These are phyloP conservation scores for Cubamyces sp. DNA, from an alignment of 768 basidiomycete genomes.

Conservation along the genomic window DNA sequence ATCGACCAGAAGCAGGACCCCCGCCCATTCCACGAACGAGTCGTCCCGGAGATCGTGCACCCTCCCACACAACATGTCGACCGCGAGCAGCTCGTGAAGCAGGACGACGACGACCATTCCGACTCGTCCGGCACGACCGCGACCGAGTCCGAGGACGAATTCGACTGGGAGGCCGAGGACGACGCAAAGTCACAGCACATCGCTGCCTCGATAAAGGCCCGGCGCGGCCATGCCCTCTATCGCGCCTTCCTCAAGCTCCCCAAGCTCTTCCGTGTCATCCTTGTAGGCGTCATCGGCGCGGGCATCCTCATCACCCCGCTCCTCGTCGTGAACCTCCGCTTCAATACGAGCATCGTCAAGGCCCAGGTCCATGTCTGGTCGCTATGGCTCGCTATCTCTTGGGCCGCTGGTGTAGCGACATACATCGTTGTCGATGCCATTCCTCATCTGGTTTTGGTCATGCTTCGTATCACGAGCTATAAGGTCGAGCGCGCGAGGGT, in stretches of 20 bases:
- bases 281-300: slow-evolving; percentile 61
- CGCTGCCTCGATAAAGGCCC: slow-evolving; percentile 48
- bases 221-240: slow-evolving; percentile 65
- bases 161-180: slow-evolving; percentile 75
- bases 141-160: slow-evolving; percentile 69
- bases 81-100: slow-evolving; percentile 30
- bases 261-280: slow-evolving; percentile 56
- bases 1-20: slow-evolving; percentile 22
- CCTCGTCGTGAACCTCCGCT: slow-evolving; percentile 68
- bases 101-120: slow-evolving; percentile 21
- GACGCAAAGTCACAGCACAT: slow-evolving; percentile 37
- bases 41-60: slow-evolving; percentile 23
- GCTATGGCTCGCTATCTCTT: slow-evolving; percentile 69
- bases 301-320: slow-evolving; percentile 71
- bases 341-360: slow-evolving; percentile 49
- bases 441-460: slow-evolving; percentile 56
- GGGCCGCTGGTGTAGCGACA: slow-evolving; percentile 64
- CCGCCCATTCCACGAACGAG: slow-evolving; percentile 15
- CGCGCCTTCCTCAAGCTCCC: slow-evolving; percentile 69
- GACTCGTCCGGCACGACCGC: slow-evolving; percentile 38
- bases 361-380: slow-evolving; percentile 67
- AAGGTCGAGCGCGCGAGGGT: slow-evolving; percentile 68
- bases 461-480: slow-evolving; percentile 59
- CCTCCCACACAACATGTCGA: slow-evolving; percentile 19
- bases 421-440: slow-evolving; percentile 67